These are phyloP conservation scores for Triticum monococcum DNA, from an alignment of 176 grass and related monocot species.

Conservation along the genomic window DNA sequence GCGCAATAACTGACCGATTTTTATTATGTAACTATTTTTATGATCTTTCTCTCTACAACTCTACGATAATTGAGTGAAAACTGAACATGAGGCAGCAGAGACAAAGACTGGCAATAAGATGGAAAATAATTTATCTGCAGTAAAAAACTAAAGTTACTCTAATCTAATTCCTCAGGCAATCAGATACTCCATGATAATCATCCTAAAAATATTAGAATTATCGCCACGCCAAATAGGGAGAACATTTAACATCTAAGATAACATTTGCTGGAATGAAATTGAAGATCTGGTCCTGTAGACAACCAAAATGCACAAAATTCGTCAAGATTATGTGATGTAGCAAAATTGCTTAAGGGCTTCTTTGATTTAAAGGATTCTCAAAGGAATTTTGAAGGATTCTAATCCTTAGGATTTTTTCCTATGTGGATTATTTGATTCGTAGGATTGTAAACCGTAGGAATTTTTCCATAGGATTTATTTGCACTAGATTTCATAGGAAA, in stretches of 20 bases:
- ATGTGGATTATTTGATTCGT: too few relatives aligned
- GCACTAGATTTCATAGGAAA: too few relatives aligned
- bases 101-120: neutral
- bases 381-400: too few relatives aligned
- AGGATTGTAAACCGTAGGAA: too few relatives aligned
- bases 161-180: neutral
- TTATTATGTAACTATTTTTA: neutral
- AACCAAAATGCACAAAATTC: neutral
- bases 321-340: neutral
- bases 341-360: neutral
- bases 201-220: neutral
- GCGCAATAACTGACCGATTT: neutral
- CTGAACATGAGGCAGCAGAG: neutral
- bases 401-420: too few relatives aligned
- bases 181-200: neutral
- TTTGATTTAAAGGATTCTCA: too few relatives aligned
- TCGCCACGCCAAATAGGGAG: neutral
- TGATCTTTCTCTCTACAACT: neutral
- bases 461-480: too few relatives aligned
- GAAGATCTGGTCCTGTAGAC: slow-evolving; percentile 8
- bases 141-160: neutral
- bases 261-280: neutral
- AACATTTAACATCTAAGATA: neutral
- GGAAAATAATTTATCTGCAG: neutral
- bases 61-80: neutral